Conservation (phyloP, 495 filamentous ascomycete species). For the Penicillium samsonianum region DNA sequence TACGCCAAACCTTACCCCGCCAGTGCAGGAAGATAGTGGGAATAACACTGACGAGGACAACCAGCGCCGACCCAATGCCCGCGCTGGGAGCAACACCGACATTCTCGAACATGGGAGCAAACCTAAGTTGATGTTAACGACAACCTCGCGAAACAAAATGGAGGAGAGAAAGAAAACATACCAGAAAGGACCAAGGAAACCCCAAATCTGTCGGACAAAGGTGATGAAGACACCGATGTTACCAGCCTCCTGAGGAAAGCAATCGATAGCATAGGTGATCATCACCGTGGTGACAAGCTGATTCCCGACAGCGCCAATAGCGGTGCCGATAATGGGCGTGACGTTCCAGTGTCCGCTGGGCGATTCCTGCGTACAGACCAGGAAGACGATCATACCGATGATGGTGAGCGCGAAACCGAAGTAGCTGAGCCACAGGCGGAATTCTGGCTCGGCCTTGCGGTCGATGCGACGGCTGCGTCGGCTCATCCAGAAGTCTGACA, state of each 20-base stretch:
- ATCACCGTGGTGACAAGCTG: conserved; percentile 58
- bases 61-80: conserved; percentile 35
- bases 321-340: conserved; percentile 51
- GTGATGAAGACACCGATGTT: conserved; percentile 58
- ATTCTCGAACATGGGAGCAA: conserved; percentile 45
- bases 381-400: conserved; percentile 53
- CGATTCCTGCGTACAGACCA: conserved; percentile 44
- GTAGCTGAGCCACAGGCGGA: conserved; percentile 57
- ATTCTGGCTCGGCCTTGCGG: conserved; percentile 41
- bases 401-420: conserved; percentile 49
- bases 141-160: not conserved
- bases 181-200: conserved; percentile 60
- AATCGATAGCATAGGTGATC: conserved; percentile 56
- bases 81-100: conserved; percentile 45
- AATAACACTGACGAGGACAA: conserved; percentile 40
- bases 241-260: conserved; percentile 47
- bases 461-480: conserved; percentile 27
- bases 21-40: conserved; percentile 39
- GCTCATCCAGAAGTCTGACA: conserved; percentile 53
- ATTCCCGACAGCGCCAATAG: conserved; percentile 52
- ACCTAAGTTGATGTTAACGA: conserved; percentile 30
- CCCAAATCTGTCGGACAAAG: conserved; percentile 55
- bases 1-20: conserved; percentile 30
- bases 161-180: conserved; percentile 18
- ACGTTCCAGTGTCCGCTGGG: conserved; percentile 46